Base-by-base conservation (phyloP, 1,139 yeast species). In the Debaryomyces robertsiae region DNA sequence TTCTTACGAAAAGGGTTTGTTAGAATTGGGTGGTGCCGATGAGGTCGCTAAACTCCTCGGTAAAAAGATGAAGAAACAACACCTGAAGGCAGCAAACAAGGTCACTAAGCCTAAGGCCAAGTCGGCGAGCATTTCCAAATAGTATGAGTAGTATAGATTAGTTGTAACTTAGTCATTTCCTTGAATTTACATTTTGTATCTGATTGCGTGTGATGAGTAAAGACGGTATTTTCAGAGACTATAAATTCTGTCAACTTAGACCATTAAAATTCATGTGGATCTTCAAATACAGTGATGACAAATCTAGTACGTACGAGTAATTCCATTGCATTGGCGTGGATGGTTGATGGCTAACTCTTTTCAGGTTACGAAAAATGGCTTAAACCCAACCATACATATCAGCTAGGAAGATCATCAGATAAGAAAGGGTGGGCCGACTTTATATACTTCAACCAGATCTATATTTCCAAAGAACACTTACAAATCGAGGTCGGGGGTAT, bases 21-120 rank as follows among this genome's bases (percentile, higher is more conserved):
- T 85, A 58, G 96, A 89, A 67, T 79, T 90, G 61, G 83, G 79
- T 49, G 85, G 85, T 41, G 83, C 82, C 49, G 90, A 85, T 46
- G 86, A 83, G 40, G 79, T 74, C 42, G 58, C 70, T 24, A 67
- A 70, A 53, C 63, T 75, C 43, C 61, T 77, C 51, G 77, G 77
- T 40, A 67, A 67, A 52, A 69, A 69, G 48, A 56, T 63, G 45
- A 60, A 47, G 14, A 48, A 52, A 37, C 49, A 51, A 35, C 46
- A 50, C 16, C 46, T 47, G 30, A 34, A 34, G 23, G 9, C 35
- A 32, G 18, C 39, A 42, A 40, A 32, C 11, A 53, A 50, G 43
- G 49, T 50, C 29, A 30, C 43, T 16, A 51, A 52, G 32, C 40
- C 45, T 32, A 43, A 39, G 24, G 50, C 42, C 11, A 35, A 32